Percentiles rank a stretch among this genome's conserved stretches.
These are phyloP conservation scores for Yamadazyma jaroonii DNA, from an alignment of 1,139 yeast species.

Conservation along the genomic window DNA sequence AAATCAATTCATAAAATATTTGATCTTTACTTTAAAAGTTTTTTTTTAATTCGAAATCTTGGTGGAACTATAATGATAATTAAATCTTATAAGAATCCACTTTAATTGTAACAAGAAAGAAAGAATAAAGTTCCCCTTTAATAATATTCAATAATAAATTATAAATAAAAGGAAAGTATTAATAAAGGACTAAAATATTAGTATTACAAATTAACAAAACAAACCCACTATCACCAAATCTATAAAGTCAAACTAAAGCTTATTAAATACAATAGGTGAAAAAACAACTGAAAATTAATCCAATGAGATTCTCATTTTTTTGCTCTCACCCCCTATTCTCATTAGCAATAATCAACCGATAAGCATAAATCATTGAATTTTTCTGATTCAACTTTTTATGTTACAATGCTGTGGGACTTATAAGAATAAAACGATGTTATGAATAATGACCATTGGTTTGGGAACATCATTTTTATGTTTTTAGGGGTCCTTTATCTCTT, in stretches of 20 bases:
- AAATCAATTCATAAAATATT: background rate
- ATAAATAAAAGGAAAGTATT: slow-evolving; percentile 8
- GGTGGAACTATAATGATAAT: slow-evolving; percentile 13
- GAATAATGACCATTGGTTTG: too few species aligned
- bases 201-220: too few species aligned
- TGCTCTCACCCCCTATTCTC: background rate
- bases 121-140: slow-evolving; percentile 10
- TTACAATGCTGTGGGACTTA: too few species aligned
- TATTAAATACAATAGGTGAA: too few species aligned
- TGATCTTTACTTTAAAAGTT: background rate
- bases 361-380: too few species aligned
- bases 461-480: too few species aligned
- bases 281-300: background rate
- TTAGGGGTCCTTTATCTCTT: slow-evolving; percentile 2
- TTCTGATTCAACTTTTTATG: too few species aligned
- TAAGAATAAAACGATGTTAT: too few species aligned
- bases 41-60: background rate
- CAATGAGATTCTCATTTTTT: slow-evolving; percentile 1
- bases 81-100: slow-evolving; percentile 15
- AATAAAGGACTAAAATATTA: slow-evolving; percentile 6
- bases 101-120: slow-evolving; percentile 9
- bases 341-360: background rate
- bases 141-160: slow-evolving; percentile 2
- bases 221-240: too few species aligned
- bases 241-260: too few species aligned